Percentiles rank a stretch among this genome's conserved stretches.
Evolutionary conservation across 345 rosid species (phyloP).

Genomic region (Moricandia moricandioides): DNA sequence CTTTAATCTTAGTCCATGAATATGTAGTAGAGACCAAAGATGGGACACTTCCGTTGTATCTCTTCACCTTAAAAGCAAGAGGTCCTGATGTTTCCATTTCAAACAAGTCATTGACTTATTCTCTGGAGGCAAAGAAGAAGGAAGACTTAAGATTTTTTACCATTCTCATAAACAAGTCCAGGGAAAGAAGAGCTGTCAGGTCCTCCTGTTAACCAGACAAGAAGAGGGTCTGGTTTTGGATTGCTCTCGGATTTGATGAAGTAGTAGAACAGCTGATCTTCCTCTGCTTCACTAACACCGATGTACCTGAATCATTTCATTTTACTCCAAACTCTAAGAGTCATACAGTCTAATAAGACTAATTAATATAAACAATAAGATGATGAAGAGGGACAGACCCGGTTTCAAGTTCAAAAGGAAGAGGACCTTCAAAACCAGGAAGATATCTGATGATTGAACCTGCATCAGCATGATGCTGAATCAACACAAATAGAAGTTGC

Average conservation of each 20-base stretch:
- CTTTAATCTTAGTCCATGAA: background rate
- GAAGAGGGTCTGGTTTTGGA: constrained; percentile 21
- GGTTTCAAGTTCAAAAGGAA: background rate
- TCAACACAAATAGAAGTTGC: background rate
- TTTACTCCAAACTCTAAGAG: background rate
- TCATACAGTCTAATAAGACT: background rate
- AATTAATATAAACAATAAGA: background rate
- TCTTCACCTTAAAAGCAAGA: background rate
- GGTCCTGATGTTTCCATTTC: background rate
- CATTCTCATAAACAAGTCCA: constrained; percentile 28
- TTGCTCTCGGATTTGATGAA: constrained; percentile 36
- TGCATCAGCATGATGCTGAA: background rate
- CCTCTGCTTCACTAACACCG: constrained; percentile 11
- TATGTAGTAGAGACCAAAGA: background rate
- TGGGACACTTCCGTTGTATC: background rate
- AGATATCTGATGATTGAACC: background rate
- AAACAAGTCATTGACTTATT: background rate
- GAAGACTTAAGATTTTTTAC: background rate
- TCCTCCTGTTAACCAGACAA: constrained; percentile 38
- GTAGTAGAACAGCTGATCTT: constrained; percentile 35
- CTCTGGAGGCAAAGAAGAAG: background rate
- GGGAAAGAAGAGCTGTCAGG: constrained; percentile 43
- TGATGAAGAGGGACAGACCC: background rate
- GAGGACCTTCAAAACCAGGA: background rate
- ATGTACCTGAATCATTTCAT: constrained; percentile 4